Base-by-base conservation (phyloP, 306 rosid species). In the Ammopiptanthus mongolicus region DNA sequence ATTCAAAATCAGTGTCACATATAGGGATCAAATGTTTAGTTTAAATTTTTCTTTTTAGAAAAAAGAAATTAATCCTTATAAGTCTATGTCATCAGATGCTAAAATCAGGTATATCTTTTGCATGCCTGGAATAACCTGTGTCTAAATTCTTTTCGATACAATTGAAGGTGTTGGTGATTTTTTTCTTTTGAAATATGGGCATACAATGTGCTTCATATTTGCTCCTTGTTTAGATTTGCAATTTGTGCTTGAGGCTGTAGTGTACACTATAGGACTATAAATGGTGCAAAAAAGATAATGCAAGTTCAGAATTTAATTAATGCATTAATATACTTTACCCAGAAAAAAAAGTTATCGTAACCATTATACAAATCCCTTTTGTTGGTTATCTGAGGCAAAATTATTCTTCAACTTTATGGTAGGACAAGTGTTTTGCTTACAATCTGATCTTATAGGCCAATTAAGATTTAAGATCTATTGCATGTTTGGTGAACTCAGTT, bases 401-500 rank as follows among this genome's bases (percentile, higher is more conserved):
- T 10, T 76, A 53, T 44, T 73, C 14, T 42, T 60, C 39, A 65
- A 82, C 65, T 51, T 55, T 3, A 71, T 18, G 57, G 68, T 74
- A 34, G 53, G n/a, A 5, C 48, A 5, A 52, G 15, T 53, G 47
- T 62, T 55, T 73, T 78, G 63, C 73, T 71, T 59, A 69, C 55
- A 65, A 47, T 67, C 3, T 73, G 39, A 31, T 62, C 17, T 70
- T 69, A 15, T 69, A 22, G 67, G 52, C 15, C 56, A 33, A 11
- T 39, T 55, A 56, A 15, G 31, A 41, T 57, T 77, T 36, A 55
- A 71, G 53, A 23, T 67, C 25, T 19, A 39, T 55, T 47, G 22
- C 29, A 39, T 63, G 55, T 69, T 47, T 77, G 15, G 66, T 65
- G 47, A 34, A 36, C 46, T 74, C 14, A 15, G 39, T 84, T 75